These are phyloP conservation scores for Vaccinium macrocarpon DNA, from an alignment of 148 eudicot species.

Conservation along the genomic window DNA sequence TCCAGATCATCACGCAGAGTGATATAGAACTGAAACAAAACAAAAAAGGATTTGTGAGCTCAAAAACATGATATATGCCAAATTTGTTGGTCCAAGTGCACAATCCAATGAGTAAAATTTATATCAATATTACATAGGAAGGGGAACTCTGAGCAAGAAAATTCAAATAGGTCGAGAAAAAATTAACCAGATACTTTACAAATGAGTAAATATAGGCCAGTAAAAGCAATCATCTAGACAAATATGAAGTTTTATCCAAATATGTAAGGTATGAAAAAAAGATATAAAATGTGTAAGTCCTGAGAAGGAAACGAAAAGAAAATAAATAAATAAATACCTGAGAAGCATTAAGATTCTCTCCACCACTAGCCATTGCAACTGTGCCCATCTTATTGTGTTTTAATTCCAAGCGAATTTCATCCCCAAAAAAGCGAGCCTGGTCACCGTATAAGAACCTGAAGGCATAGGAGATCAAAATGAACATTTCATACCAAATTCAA, in stretches of 20 bases:
- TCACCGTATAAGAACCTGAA: constrained; percentile 81
- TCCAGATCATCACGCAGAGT: constrained; percentile 88
- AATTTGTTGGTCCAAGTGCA: constrained; percentile 12
- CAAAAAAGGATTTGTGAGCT: constrained; percentile 2
- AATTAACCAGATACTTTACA: not conserved
- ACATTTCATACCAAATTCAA: not conserved
- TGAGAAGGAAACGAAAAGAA: not conserved
- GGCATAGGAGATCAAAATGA: constrained; percentile 9
- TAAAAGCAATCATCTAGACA: not conserved
- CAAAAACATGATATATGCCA: constrained; percentile 3
- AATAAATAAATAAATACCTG: constrained; percentile 44
- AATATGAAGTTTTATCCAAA: not conserved
- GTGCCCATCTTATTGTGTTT: constrained; percentile 88
- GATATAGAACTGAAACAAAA: constrained; percentile 68
- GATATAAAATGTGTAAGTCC: not conserved
- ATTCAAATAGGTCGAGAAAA: not conserved
- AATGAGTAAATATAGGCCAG: not conserved
- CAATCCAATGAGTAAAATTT: not conserved
- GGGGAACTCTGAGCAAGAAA: not conserved
- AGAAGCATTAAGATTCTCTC: constrained; percentile 88
- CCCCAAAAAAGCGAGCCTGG: constrained; percentile 90
- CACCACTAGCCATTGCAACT: constrained; percentile 95
- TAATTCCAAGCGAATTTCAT: constrained; percentile 74
- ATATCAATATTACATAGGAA: not conserved
- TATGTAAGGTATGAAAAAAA: not conserved